Conservation (phyloP, 768 basidiomycete species). For the Auricularia cornea region DNA sequence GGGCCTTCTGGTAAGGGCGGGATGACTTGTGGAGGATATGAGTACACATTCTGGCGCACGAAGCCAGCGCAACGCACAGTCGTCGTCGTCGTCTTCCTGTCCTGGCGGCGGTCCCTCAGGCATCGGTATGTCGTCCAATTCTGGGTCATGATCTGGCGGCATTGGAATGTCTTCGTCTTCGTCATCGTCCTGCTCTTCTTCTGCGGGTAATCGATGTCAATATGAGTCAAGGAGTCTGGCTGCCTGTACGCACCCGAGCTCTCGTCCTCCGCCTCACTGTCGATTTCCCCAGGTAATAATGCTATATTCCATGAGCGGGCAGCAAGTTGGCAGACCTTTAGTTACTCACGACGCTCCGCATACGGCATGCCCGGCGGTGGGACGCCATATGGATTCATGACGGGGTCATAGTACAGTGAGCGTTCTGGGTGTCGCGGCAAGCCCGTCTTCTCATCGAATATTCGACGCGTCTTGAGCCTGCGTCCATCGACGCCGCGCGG, state of each 20-base stretch:
- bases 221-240: conserved; percentile 37
- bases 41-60: not conserved
- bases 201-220: conserved; percentile 39
- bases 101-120: conserved; percentile 68
- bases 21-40: conserved; percentile 3
- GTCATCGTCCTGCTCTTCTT: conserved; percentile 21
- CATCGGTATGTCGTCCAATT: conserved; percentile 77
- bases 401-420: conserved; percentile 85
- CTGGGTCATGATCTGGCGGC: conserved; percentile 35
- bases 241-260: conserved; percentile 28
- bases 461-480: conserved; percentile 43
- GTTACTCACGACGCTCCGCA: conserved; percentile 64
- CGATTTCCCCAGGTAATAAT: conserved; percentile 50
- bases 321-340: not conserved
- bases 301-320: conserved; percentile 30
- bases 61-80: conserved; percentile 7
- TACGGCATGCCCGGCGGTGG: conserved; percentile 98
- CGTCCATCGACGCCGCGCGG: conserved; percentile 30
- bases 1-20: conserved; percentile 5
- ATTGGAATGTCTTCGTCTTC: conserved; percentile 24
- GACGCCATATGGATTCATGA: conserved; percentile 90
- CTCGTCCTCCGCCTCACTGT: conserved; percentile 47
- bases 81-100: conserved; percentile 12
- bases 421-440: conserved; percentile 85
- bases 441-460: conserved; percentile 74